Conservation (phyloP, 257 asterid genomes). For the Solanum habrochaites region DNA sequence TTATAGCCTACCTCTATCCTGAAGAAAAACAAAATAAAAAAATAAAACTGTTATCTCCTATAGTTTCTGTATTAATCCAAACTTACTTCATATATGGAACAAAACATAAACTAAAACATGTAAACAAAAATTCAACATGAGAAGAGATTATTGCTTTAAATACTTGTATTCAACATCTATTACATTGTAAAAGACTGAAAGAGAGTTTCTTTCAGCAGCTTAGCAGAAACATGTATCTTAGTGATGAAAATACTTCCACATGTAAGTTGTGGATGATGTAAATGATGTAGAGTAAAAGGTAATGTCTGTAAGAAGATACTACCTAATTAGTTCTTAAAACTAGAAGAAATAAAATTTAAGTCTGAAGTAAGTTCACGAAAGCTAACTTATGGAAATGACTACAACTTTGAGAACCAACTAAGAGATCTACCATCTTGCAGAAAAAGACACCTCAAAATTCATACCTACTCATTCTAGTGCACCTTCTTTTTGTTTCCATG, state of each 20-base stretch:
- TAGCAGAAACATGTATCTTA: not conserved
- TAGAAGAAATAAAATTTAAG: too few species aligned
- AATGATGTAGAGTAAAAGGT: too few species aligned
- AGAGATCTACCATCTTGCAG: too few species aligned
- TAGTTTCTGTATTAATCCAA: not conserved
- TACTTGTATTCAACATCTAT: not conserved
- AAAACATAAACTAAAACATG: not conserved
- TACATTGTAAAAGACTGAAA: not conserved
- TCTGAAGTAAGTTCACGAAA: too few species aligned
- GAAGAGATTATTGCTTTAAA: not conserved
- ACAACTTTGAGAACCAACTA: too few species aligned
- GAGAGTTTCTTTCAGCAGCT: not conserved
- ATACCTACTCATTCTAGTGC: too few species aligned
- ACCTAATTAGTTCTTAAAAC: too few species aligned
- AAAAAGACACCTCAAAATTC: too few species aligned
- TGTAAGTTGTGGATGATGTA: too few species aligned
- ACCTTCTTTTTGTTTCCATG: too few species aligned
- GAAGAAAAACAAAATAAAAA: not conserved
- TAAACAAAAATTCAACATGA: not conserved
- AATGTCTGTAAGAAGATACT: too few species aligned
- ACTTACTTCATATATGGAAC: not conserved
- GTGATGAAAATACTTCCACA: not conserved
- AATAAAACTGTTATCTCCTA: not conserved
- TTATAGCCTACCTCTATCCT: not conserved
- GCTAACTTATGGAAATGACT: too few species aligned